Conservation (phyloP, 305 asterid genomes). For the Petunia hybrid region DNA sequence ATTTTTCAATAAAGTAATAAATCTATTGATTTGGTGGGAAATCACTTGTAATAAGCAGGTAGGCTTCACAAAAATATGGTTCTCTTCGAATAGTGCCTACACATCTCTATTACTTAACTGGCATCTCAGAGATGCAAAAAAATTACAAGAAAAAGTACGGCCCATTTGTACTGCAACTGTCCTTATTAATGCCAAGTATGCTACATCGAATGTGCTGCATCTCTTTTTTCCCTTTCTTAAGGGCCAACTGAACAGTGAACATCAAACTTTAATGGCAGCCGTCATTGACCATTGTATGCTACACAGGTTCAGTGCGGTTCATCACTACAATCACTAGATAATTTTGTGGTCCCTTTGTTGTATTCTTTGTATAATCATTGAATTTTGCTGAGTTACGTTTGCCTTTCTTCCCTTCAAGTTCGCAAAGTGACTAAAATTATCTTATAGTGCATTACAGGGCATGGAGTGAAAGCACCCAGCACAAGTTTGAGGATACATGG, state of each 20-base stretch:
- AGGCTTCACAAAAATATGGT: neutral
- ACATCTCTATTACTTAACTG: neutral
- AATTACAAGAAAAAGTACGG: neutral
- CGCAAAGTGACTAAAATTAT: conserved; percentile 29
- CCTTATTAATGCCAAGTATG: conserved; percentile 3
- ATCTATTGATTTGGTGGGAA: neutral
- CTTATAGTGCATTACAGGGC: conserved; percentile 90
- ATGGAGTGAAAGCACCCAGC: conserved; percentile 87
- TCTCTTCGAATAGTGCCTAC: neutral
- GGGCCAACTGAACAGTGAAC: neutral
- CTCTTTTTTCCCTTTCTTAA: neutral
- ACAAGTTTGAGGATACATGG: conserved; percentile 99
- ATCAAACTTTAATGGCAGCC: neutral
- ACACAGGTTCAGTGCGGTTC: neutral
- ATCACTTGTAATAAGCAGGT: neutral
- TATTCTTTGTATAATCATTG: neutral
- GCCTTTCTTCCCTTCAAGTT: conserved; percentile 24
- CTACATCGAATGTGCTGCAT: neutral
- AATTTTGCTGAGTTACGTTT: neutral
- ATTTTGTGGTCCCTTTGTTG: conserved; percentile 2
- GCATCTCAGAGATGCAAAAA: conserved; percentile 3
- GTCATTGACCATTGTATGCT: conserved; percentile 8
- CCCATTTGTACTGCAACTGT: neutral
- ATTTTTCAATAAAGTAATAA: conserved; percentile 1
- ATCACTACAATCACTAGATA: conserved; percentile 11